phyloP scores from a whole-genome alignment of 129 eudicot genomes.

The Saposhnikovia divaricata region DNA sequence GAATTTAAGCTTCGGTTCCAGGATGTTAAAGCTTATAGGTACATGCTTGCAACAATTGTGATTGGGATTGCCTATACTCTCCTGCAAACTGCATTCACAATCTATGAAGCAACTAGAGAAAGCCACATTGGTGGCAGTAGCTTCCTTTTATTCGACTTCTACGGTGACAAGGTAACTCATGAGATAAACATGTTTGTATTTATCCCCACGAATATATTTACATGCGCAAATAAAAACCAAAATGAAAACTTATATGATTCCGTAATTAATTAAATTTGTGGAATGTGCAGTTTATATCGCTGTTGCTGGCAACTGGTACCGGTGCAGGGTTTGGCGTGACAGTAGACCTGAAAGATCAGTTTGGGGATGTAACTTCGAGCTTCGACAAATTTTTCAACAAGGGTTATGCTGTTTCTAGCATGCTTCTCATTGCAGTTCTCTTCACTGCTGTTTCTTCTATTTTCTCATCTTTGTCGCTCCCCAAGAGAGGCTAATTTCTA shows the following conservation, averaged over 20 bases:
- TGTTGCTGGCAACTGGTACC: slow-evolving; percentile 25
- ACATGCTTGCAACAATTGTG: slow-evolving; percentile 21
- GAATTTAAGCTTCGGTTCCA: slow-evolving; percentile 13
- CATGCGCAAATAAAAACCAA: no score
- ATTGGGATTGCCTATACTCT: slow-evolving; percentile 32
- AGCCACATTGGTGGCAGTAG: slow-evolving; percentile 26
- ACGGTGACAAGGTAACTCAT: slow-evolving; percentile 30
- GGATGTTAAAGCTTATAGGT: slow-evolving; percentile 19
- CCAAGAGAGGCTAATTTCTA: neutral
- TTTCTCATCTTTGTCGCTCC: slow-evolving; percentile 13
- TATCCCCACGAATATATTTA: no score
- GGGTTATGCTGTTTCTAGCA: slow-evolving; percentile 15
- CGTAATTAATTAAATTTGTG: neutral
- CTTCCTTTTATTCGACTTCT: slow-evolving; percentile 22
- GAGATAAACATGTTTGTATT: no score
- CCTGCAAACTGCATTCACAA: slow-evolving; percentile 21
- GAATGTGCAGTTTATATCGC: slow-evolving; percentile 23
- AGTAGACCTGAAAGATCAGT: slow-evolving; percentile 7
- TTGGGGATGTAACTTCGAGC: neutral
- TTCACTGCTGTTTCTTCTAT: slow-evolving; percentile 15
- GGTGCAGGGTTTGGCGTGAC: slow-evolving; percentile 31
- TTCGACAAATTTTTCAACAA: slow-evolving; percentile 3
- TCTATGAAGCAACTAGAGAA: slow-evolving; percentile 21
- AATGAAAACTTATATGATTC: neutral
- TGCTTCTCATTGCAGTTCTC: slow-evolving; percentile 14